phyloP scores from a whole-genome alignment of 2,329 filamentous ascomycete species.

The Cercospora citrullina region DNA sequence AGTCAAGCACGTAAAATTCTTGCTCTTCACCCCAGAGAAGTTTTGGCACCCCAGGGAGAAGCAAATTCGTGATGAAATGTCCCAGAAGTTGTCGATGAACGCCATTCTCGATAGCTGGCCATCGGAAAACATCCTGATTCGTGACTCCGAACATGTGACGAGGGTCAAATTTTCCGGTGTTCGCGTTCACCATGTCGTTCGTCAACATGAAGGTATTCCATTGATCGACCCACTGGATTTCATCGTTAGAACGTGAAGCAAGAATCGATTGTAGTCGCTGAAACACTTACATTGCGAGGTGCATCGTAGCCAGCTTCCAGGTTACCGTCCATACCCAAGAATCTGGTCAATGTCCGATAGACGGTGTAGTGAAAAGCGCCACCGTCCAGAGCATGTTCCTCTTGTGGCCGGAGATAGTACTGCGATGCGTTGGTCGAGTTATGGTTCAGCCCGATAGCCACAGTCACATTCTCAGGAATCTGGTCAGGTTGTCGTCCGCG shows the following conservation, averaged over 20 bases:
- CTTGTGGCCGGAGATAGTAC: constrained; percentile 55
- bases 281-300: constrained; percentile 43
- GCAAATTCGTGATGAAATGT: constrained; percentile 58
- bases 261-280: neutral
- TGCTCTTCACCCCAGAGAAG: constrained; percentile 65
- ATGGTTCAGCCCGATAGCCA: constrained; percentile 49
- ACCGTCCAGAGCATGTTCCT: constrained; percentile 55
- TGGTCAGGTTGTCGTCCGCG: constrained; percentile 60
- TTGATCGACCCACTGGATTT: constrained; percentile 44
- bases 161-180: constrained; percentile 61
- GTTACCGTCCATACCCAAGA: constrained; percentile 59
- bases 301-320: constrained; percentile 55
- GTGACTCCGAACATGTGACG: constrained; percentile 63
- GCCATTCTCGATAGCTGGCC: constrained; percentile 59
- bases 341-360: constrained; percentile 59
- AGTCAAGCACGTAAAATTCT: constrained; percentile 61
- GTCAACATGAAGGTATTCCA: constrained; percentile 59
- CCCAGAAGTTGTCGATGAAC: constrained; percentile 57
- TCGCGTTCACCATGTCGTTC: constrained; percentile 60
- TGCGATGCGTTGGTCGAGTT: constrained; percentile 46
- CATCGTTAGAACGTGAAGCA: neutral
- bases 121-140: constrained; percentile 65
- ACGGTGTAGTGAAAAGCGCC: constrained; percentile 64
- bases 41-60: constrained; percentile 60
- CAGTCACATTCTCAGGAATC: constrained; percentile 47